phyloP scores from a whole-genome alignment of 1,284 basidiomycete genomes.

The Ganoderma lingzhi region DNA sequence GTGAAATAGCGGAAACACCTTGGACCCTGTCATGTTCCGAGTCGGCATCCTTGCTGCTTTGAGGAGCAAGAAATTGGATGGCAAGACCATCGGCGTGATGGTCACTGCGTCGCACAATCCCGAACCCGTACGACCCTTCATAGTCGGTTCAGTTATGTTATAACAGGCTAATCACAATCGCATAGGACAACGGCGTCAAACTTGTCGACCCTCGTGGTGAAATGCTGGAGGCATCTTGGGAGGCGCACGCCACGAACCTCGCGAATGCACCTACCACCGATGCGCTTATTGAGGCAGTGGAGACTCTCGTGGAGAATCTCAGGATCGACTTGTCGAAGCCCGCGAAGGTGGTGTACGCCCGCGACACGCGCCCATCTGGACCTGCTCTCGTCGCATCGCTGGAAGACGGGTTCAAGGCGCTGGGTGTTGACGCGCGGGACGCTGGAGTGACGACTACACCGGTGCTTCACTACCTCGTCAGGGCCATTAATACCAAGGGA shows the following conservation, averaged over 20 bases:
- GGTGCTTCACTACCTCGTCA: slow-evolving; percentile 95
- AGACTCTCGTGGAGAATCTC: slow-evolving; percentile 67
- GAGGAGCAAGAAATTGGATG: slow-evolving; percentile 89
- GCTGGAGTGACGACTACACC: slow-evolving; percentile 94
- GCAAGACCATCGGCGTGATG: slow-evolving; percentile 97
- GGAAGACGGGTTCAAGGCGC: slow-evolving; percentile 82
- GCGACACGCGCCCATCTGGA: slow-evolving; percentile 94
- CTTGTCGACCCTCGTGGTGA: slow-evolving; percentile 98
- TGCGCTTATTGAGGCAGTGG: slow-evolving; percentile 76
- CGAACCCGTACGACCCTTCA: slow-evolving; percentile 71
- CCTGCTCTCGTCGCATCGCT: slow-evolving; percentile 84
- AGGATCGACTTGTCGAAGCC: slow-evolving; percentile 86
- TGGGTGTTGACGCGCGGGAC: slow-evolving; percentile 71
- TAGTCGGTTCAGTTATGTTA: background rate
- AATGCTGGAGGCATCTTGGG: slow-evolving; percentile 98
- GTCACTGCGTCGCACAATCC: slow-evolving; percentile 99
- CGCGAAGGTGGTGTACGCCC: slow-evolving; percentile 87
- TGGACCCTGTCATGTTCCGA: slow-evolving; percentile 95
- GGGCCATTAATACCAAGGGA: slow-evolving; percentile 87
- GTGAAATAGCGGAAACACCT: slow-evolving; percentile 67
- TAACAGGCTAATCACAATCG: slow-evolving; percentile 10
- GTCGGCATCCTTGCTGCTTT: slow-evolving; percentile 92
- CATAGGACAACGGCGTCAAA: slow-evolving; percentile 97
- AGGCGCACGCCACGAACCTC: slow-evolving; percentile 87
- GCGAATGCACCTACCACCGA: slow-evolving; percentile 86